These are phyloP conservation scores for Daldinia childiae DNA, from an alignment of 495 filamentous ascomycete genomes.

Conservation along the genomic window DNA sequence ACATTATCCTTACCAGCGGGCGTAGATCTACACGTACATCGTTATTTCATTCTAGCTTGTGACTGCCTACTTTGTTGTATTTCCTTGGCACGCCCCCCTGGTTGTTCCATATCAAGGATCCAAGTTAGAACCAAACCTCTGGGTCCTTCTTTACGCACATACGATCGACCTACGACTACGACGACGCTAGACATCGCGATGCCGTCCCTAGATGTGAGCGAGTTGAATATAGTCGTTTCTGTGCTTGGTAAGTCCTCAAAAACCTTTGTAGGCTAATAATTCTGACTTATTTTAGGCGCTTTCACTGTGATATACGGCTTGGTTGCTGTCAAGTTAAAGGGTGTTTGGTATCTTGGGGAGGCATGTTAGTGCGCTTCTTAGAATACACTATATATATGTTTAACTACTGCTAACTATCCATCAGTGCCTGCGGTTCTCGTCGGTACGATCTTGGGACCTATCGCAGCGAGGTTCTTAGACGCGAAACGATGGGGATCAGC, in stretches of 20 bases:
- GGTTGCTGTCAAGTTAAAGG: slow-evolving; percentile 63
- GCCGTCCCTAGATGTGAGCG: slow-evolving; percentile 63
- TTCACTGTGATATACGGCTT: slow-evolving; percentile 58
- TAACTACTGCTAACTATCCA: slow-evolving; percentile 2
- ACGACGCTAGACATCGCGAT: slow-evolving; percentile 38
- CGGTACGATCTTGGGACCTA: slow-evolving; percentile 60
- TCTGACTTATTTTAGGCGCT: slow-evolving; percentile 38
- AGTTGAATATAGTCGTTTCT: slow-evolving; percentile 59
- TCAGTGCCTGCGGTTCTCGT: slow-evolving; percentile 62
- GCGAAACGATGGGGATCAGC: slow-evolving; percentile 55
- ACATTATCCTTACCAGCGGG: slow-evolving; percentile 28
- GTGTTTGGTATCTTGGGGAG: slow-evolving; percentile 66
- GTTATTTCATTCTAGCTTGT: slow-evolving; percentile 13
- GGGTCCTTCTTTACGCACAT: background rate
- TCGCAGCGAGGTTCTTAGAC: slow-evolving; percentile 59
- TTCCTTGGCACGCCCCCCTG: slow-evolving; percentile 30
- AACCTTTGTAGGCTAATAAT: slow-evolving; percentile 9
- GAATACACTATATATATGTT: background rate
- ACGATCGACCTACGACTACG: background rate
- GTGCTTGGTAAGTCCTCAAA: slow-evolving; percentile 52
- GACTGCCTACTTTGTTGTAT: slow-evolving; percentile 17
- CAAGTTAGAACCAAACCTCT: slow-evolving; percentile 1
- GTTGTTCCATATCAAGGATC: slow-evolving; percentile 4
- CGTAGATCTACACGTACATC: slow-evolving; percentile 38
- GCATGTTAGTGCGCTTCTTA: slow-evolving; percentile 54